A percentile compares a stretch with the other conserved stretches of the same genome.
Evolutionary conservation across 148 eudicot genomes (phyloP).

Genomic region (Arctostaphylos glauca): DNA sequence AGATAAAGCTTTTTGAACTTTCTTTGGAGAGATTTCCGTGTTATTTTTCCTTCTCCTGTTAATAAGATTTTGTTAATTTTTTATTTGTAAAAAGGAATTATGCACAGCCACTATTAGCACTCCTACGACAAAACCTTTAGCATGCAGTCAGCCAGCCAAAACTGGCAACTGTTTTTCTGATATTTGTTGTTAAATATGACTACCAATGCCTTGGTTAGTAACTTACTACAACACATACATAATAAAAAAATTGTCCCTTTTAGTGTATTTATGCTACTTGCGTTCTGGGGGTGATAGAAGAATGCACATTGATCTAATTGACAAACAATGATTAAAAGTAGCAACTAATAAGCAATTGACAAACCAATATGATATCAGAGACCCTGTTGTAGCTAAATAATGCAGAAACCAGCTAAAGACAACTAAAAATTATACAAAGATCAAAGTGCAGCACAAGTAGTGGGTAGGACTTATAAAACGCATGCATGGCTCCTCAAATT

Average conservation of each 20-base stretch:
- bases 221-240: not conserved
- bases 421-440: conserved; percentile 2
- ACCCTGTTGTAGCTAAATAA: not conserved
- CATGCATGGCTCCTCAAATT: conserved; percentile 21
- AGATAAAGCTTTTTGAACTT: not conserved
- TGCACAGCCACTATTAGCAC: not conserved
- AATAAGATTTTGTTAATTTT: not conserved
- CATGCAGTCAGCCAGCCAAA: not conserved
- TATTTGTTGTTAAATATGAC: not conserved
- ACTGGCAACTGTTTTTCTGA: not conserved
- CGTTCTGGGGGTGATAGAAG: not conserved
- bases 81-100: not conserved
- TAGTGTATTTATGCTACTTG: not conserved
- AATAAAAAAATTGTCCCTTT: not conserved
- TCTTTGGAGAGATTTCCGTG: not conserved
- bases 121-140: too few relatives aligned
- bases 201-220: not conserved
- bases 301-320: not conserved
- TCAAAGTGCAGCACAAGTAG: conserved; percentile 1
- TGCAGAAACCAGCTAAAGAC: conserved; percentile 7
- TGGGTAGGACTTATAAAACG: not conserved
- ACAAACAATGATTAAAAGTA: not conserved
- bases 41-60: not conserved
- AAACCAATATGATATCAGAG: not conserved
- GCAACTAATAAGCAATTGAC: not conserved